These are phyloP conservation scores for Panellus pusillus DNA, from an alignment of 768 basidiomycete genomes.

Conservation along the genomic window DNA sequence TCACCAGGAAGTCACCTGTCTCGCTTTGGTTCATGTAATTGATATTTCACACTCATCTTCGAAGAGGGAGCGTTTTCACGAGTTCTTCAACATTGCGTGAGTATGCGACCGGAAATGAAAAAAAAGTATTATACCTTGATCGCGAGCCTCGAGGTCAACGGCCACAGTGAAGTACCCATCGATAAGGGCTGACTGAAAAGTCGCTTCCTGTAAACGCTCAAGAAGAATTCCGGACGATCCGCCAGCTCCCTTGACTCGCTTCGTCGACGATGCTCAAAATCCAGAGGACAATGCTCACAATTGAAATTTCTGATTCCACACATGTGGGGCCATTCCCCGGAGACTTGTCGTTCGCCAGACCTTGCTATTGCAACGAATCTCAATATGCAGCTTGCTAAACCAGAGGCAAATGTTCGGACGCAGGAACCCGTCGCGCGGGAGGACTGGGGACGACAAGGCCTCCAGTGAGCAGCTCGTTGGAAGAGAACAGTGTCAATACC, in stretches of 20 bases:
- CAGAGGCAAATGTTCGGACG: background rate
- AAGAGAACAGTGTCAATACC: conserved; percentile 1
- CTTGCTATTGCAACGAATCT: background rate
- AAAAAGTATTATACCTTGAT: conserved; percentile 7
- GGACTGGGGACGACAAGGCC: background rate
- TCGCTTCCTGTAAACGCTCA: conserved; percentile 8
- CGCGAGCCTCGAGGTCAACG: conserved; percentile 13
- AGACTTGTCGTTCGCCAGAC: conserved; percentile 2
- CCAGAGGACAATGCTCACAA: conserved; percentile 8
- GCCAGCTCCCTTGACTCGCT: background rate
- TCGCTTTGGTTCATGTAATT: background rate
- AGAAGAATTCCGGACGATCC: conserved; percentile 1
- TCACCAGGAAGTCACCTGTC: background rate
- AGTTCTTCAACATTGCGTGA: background rate
- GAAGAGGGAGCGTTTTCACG: conserved; percentile 5
- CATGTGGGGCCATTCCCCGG: conserved; percentile 11
- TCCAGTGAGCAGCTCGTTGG: background rate
- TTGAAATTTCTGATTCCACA: conserved; percentile 9
- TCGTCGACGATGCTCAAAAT: background rate
- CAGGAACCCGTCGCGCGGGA: conserved; percentile 2
- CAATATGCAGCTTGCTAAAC: conserved; percentile 7
- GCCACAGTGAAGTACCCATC: background rate
- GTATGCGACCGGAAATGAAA: background rate
- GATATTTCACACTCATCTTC: conserved; percentile 9
- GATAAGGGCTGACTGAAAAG: conserved; percentile 4